phyloP scores from a whole-genome alignment of 805 yeast genomes.

The Lachancea thermotolerans region DNA sequence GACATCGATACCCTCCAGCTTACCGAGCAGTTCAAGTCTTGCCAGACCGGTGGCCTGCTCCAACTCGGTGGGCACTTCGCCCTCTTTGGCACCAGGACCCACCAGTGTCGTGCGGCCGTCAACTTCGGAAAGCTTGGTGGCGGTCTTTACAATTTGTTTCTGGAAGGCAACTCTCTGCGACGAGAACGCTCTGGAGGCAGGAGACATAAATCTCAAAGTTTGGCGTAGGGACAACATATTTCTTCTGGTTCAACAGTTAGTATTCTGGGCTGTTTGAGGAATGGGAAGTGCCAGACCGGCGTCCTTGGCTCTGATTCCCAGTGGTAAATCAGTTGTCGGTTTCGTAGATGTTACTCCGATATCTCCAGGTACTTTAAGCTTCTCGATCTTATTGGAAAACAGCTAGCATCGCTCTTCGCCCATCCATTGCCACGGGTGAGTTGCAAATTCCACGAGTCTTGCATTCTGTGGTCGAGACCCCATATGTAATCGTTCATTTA shows the following conservation, averaged over 20 bases:
- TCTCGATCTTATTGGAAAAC: no score
- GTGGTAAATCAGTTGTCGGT: background rate
- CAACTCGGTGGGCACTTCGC: conserved; percentile 83
- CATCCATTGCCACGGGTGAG: no score
- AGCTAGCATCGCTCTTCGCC: no score
- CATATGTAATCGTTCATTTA: no score
- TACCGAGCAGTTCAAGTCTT: conserved; percentile 90
- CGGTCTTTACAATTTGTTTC: conserved; percentile 50
- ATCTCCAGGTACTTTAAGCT: background rate
- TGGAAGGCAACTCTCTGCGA: conserved; percentile 28
- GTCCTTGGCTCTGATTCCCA: no score
- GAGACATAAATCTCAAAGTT: conserved; percentile 26
- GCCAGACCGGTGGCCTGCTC: conserved; percentile 98
- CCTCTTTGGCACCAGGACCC: conserved; percentile 85
- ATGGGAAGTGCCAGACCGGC: no score
- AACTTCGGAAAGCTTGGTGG: conserved; percentile 67
- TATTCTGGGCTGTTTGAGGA: background rate
- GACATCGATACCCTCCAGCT: conserved; percentile 90
- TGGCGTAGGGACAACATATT: conserved; percentile 35
- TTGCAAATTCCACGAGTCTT: no score
- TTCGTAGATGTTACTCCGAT: background rate
- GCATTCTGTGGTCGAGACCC: no score
- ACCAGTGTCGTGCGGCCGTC: conserved; percentile 68
- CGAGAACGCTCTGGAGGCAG: conserved; percentile 31
- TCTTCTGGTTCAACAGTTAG: background rate